phyloP scores from a whole-genome alignment of 2,329 filamentous ascomycete species.

The Diaporthe sp. region DNA sequence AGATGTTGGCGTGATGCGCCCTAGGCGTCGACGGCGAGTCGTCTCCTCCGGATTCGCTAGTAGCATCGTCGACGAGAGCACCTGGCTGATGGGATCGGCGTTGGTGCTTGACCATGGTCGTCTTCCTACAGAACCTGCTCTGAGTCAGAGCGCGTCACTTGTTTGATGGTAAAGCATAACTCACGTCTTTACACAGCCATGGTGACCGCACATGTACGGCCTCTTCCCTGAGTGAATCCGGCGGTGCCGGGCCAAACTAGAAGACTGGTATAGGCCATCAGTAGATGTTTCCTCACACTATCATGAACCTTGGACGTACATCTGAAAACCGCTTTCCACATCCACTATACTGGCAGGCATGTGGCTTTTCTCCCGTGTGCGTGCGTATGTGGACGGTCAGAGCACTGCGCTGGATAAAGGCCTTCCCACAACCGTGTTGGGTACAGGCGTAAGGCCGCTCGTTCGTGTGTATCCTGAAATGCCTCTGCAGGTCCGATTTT shows the following conservation, averaged over 20 bases:
- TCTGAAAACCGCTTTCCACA: constrained; percentile 80
- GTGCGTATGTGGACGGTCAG: constrained; percentile 79
- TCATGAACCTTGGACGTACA: constrained; percentile 58
- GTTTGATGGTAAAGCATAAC: constrained; percentile 36
- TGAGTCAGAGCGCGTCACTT: constrained; percentile 35
- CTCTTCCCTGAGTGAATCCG: constrained; percentile 77
- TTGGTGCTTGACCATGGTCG: constrained; percentile 78
- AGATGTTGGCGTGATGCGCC: constrained; percentile 47
- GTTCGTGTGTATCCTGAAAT: constrained; percentile 80
- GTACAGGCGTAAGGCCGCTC: constrained; percentile 76
- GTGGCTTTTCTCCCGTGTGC: constrained; percentile 80
- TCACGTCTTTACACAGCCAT: constrained; percentile 74
- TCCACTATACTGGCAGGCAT: constrained; percentile 74
- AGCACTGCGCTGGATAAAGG: constrained; percentile 79
- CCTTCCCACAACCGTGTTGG: constrained; percentile 74
- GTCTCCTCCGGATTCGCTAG: constrained; percentile 69
- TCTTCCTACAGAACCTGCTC: constrained; percentile 77
- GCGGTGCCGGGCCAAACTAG: constrained; percentile 74
- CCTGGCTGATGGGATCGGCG: constrained; percentile 72
- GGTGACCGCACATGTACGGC: constrained; percentile 73
- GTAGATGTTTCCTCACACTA: not conserved
- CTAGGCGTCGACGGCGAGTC: constrained; percentile 72
- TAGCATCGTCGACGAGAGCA: constrained; percentile 67
- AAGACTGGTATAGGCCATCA: constrained; percentile 62
- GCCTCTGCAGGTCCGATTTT: constrained; percentile 78